A percentile compares a stretch with the other conserved stretches of the same genome.
Evolutionary conservation across 2,329 filamentous ascomycete genomes (phyloP).

Genomic region (Pyricularia sp.): DNA sequence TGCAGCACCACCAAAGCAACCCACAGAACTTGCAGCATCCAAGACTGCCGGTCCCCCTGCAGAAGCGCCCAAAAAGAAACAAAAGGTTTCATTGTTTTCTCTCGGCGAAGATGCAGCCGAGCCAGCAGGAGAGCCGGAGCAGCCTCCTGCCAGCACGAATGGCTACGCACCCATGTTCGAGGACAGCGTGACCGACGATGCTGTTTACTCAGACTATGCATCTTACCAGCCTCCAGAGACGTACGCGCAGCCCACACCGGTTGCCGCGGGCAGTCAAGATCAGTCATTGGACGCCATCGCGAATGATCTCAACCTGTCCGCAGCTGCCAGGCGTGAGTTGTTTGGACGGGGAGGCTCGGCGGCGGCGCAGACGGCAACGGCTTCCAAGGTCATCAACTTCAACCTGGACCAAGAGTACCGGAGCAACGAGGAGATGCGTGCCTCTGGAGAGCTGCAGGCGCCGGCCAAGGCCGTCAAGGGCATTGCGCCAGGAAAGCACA

Average conservation of each 20-base stretch:
- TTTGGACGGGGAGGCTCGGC: conserved; percentile 59
- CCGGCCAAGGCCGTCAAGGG: conserved; percentile 70
- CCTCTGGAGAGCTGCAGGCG: conserved; percentile 59
- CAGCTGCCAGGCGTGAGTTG: conserved; percentile 68
- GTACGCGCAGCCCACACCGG: conserved; percentile 10
- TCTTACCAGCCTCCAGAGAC: conserved; percentile 15
- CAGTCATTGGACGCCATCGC: conserved; percentile 64
- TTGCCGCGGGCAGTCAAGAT: not conserved
- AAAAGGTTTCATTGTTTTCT: conserved; percentile 63
- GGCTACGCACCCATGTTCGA: conserved; percentile 46
- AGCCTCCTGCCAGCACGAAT: conserved; percentile 11
- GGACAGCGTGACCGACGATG: conserved; percentile 8
- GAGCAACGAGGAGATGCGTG: conserved; percentile 69
- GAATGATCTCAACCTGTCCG: conserved; percentile 68
- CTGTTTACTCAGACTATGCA: conserved; percentile 4
- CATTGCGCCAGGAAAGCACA: conserved; percentile 84
- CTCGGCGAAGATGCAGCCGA: conserved; percentile 33
- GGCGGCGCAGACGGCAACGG: conserved; percentile 22
- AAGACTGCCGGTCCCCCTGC: conserved; percentile 16
- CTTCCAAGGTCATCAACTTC: conserved; percentile 63
- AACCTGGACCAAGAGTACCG: conserved; percentile 83
- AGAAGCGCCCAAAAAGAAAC: conserved; percentile 43
- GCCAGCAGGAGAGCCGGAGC: conserved; percentile 2
- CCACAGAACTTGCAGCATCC: conserved; percentile 8
- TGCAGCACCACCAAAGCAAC: conserved; percentile 8